Conservation (phyloP, 2,329 filamentous ascomycete species). For the Aspergillus quadrilineatus region DNA sequence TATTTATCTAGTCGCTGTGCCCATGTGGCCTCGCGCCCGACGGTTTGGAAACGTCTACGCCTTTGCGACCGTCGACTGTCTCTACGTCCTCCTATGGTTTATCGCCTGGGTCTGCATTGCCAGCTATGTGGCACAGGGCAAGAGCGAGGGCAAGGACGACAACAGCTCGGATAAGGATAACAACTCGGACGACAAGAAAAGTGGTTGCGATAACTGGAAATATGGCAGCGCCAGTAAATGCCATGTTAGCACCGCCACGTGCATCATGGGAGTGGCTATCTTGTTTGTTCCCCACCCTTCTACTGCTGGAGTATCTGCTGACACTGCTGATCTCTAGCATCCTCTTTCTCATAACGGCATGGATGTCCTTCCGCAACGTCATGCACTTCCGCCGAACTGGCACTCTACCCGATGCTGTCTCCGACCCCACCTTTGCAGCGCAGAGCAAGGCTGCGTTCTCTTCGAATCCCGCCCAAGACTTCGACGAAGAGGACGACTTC, state of each 20-base stretch:
- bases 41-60: constrained; percentile 61
- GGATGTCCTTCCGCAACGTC: constrained; percentile 56
- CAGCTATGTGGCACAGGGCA: constrained; percentile 56
- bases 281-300: constrained; percentile 45
- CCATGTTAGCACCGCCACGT: constrained; percentile 55
- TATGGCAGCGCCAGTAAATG: constrained; percentile 58
- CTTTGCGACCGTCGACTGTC: constrained; percentile 55
- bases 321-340: constrained; percentile 39
- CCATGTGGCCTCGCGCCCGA: constrained; percentile 59
- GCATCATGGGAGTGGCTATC: constrained; percentile 57
- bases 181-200: constrained; percentile 32
- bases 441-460: constrained; percentile 50
- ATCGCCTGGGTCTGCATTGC: constrained; percentile 58
- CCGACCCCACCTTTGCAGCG: constrained; percentile 50
- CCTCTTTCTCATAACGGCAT: constrained; percentile 54
- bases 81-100: constrained; percentile 60
- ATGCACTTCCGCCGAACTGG: constrained; percentile 58
- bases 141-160: constrained; percentile 47
- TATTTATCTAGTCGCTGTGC: constrained; percentile 60
- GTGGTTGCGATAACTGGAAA: constrained; percentile 55
- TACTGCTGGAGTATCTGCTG: background rate
- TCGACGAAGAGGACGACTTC: constrained; percentile 48
- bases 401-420: constrained; percentile 49
- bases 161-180: constrained; percentile 23
- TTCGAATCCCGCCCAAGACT: constrained; percentile 46